Evolutionary conservation across 164 flowering plant genomes (phyloP).

Genomic region (Nelumbo lutea): DNA sequence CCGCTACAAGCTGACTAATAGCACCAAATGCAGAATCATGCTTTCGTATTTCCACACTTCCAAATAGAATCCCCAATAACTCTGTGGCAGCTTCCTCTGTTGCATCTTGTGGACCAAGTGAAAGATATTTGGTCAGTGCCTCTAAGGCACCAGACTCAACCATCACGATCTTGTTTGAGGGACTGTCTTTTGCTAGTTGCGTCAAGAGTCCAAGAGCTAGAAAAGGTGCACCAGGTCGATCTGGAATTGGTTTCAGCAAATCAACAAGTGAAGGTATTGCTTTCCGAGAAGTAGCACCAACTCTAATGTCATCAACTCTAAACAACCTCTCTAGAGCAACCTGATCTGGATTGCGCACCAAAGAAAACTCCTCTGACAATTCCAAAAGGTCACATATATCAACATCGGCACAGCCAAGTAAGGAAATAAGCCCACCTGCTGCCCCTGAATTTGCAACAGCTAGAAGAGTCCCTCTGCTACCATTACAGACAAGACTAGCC

Average conservation of each 20-base stretch:
- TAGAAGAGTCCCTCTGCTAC: conserved; percentile 73
- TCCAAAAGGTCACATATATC: conserved; percentile 58
- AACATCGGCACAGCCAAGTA: conserved; percentile 74
- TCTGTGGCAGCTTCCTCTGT: conserved; percentile 68
- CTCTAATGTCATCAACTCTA: conserved; percentile 2
- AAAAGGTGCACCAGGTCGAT: conserved; percentile 81
- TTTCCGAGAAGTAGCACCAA: conserved; percentile 2
- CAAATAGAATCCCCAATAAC: conserved; percentile 55
- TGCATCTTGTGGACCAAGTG: conserved; percentile 26
- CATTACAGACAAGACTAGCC: conserved; percentile 67
- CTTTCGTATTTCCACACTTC: conserved; percentile 56
- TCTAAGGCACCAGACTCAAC: conserved; percentile 75
- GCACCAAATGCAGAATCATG: conserved; percentile 65
- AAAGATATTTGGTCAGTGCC: conserved; percentile 65
- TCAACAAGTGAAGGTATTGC: neutral
- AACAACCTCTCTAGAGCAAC: conserved; percentile 1
- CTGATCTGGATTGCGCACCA: conserved; percentile 35
- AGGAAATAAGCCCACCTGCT: conserved; percentile 57
- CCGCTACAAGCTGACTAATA: conserved; percentile 72
- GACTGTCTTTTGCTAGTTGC: conserved; percentile 64
- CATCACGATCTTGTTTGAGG: conserved; percentile 59
- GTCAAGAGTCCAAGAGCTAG: conserved; percentile 58
- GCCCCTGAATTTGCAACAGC: conserved; percentile 80
- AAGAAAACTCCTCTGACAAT: conserved; percentile 42
- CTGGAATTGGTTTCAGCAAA: conserved; percentile 21